Evolutionary conservation across 371 early-diverging fungal genomes (phyloP), one percentile per base, ranked within the genome.

Genomic region (Circinella minor): DNA sequence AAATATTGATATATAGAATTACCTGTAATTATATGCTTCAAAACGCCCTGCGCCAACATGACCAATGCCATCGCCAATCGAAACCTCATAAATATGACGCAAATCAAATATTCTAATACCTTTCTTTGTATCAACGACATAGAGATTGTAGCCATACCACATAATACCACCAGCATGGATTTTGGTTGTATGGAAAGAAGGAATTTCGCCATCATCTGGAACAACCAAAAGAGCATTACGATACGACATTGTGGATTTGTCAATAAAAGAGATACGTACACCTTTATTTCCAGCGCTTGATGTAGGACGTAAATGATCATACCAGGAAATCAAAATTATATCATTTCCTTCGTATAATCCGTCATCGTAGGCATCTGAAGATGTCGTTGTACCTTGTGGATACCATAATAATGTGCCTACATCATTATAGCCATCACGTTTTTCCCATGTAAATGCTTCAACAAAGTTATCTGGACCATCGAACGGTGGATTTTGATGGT

Each of bases 361-460:
- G 15, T 36, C n/a, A n/a, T 67, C 68, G 18, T 67, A 61, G 11
- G 68, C 68, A 34, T 67, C 68, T 9, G 68, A 57, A 4, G 68
- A 67, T 3, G 68, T 67, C 34, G 68, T 67, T 38, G 60, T 67
- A 15, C 66, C 68, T 60, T 67, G 68, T 36, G 68, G 68, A 27
- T 60, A 67, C 68, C 68, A 67, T 4, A 39, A 20, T 13, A 18
- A 15, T 6, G 68, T 67, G 14, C 37, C n/a, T 34, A 39, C 60
- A 17, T 67, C 61, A 46, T 60, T 54, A 34, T 67, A 67, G 1
- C 61, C 49, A n/a, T 59, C 46, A 13, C 14, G 14, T 15, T 47
- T 47, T 10, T 67, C 68, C 68, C 68, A 67, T n/a, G 60, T 67
- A 43, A 60, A 67, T 7, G 18, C 68, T 51, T 67, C n/a, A 7